These are phyloP conservation scores for Barnettozyma wickerhamii DNA, from an alignment of 805 yeast genomes.

Conservation along the genomic window DNA sequence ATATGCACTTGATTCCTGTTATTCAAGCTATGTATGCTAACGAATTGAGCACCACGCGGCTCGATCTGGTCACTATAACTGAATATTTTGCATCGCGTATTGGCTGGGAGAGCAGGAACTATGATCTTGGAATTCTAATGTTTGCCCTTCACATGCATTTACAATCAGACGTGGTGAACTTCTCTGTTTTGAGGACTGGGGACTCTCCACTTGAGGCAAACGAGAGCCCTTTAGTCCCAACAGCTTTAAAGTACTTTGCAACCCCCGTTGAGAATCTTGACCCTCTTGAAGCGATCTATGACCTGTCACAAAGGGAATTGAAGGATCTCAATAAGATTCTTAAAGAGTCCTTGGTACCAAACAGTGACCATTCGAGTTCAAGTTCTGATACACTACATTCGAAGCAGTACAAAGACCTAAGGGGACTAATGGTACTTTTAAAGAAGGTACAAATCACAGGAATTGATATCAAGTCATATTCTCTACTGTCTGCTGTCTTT, in stretches of 20 bases:
- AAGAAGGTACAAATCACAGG: not conserved
- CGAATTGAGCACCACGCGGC: not conserved
- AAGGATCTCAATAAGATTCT: not conserved
- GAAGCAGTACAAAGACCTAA: not conserved
- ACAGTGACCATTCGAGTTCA: no score
- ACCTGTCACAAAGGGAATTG: not conserved
- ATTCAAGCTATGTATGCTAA: slow-evolving; percentile 11
- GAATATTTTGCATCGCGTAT: slow-evolving; percentile 4
- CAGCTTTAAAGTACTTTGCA: slow-evolving; percentile 5
- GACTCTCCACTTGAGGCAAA: not conserved
- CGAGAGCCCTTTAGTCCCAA: slow-evolving; percentile 6
- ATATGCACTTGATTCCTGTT: slow-evolving; percentile 6
- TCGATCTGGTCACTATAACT: slow-evolving; percentile 6
- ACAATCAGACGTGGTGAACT: slow-evolving; percentile 10
- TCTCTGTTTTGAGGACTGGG: not conserved
- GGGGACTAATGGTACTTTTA: no score
- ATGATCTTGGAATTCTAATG: slow-evolving; percentile 3
- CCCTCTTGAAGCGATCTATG: slow-evolving; percentile 2
- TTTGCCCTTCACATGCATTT: slow-evolving; percentile 10
- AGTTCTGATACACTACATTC: no score
- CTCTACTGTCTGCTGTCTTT: not conserved
- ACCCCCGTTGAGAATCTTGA: slow-evolving; percentile 7
- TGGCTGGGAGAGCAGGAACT: not conserved
- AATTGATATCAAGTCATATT: not conserved
- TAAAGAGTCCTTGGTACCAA: not conserved